These are phyloP conservation scores for Rubroboletus pulcherrimus DNA, from an alignment of 768 basidiomycete genomes.

Conservation along the genomic window DNA sequence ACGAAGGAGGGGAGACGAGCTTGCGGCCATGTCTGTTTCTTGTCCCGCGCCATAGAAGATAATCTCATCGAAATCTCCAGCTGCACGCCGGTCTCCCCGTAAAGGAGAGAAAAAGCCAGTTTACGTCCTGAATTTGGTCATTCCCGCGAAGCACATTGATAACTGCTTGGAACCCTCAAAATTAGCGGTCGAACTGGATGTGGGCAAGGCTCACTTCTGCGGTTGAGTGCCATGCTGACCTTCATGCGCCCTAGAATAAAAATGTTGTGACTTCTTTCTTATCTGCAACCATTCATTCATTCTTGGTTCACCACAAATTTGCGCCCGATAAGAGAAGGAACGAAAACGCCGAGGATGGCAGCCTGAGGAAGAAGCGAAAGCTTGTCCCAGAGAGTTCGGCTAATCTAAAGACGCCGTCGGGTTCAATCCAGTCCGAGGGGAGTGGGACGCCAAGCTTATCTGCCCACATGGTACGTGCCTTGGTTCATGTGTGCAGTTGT, in stretches of 20 bases:
- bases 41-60: constrained; percentile 8
- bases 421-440: constrained; percentile 2
- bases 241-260: constrained; percentile 46
- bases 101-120: constrained; percentile 77
- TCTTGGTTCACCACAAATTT: constrained; percentile 66
- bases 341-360: constrained; percentile 18
- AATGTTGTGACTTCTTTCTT: constrained; percentile 54
- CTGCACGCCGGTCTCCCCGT: constrained; percentile 65
- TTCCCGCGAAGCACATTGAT: constrained; percentile 68
- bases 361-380: constrained; percentile 54
- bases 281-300: constrained; percentile 53
- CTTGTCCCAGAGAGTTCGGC: constrained; percentile 21
- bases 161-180: constrained; percentile 81
- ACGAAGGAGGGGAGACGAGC: constrained; percentile 55
- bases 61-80: constrained; percentile 33
- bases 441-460: constrained; percentile 6
- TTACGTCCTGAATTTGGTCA: constrained; percentile 73
- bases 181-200: constrained; percentile 61
- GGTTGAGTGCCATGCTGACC: constrained; percentile 9
- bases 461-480: constrained; percentile 21
- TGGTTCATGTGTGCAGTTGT: constrained; percentile 1
- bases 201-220: constrained; percentile 31
- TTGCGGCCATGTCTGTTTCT: constrained; percentile 18
- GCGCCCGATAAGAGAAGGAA: constrained; percentile 20
- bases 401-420: constrained; percentile 5